These are phyloP conservation scores for Babjeviella inositovora DNA, from an alignment of 805 yeast genomes.

Conservation along the genomic window DNA sequence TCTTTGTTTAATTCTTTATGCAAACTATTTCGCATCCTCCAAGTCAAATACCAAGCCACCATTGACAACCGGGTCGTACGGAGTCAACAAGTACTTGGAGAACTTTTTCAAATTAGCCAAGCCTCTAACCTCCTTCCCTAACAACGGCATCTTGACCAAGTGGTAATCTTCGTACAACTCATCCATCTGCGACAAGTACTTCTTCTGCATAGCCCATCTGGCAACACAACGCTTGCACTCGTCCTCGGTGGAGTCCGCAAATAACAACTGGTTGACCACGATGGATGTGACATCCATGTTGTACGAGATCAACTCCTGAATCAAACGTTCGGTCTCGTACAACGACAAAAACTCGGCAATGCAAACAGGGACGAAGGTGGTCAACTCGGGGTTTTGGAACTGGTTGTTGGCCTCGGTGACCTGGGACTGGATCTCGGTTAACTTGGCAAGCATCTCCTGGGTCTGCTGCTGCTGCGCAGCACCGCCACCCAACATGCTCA, in stretches of 20 bases:
- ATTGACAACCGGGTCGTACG: constrained; percentile 58
- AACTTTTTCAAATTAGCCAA: constrained; percentile 70
- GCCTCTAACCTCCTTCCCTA: constrained; percentile 93
- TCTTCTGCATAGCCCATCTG: constrained; percentile 91
- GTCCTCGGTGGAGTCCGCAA: constrained; percentile 58
- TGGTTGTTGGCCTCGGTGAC: constrained; percentile 86
- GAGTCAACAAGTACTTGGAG: constrained; percentile 64
- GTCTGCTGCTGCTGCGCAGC: constrained; percentile 25
- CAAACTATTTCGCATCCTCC: too few relatives aligned
- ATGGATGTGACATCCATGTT: constrained; percentile 95
- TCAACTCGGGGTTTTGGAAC: constrained; percentile 89
- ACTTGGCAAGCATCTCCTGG: constrained; percentile 61
- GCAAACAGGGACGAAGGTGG: constrained; percentile 93
- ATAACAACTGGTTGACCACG: constrained; percentile 84
- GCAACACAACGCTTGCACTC: constrained; percentile 83
- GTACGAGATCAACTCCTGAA: constrained; percentile 88
- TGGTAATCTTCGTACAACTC: constrained; percentile 97
- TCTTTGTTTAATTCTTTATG: too few relatives aligned
- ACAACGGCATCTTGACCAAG: constrained; percentile 85
- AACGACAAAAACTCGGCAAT: constrained; percentile 92
- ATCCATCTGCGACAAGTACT: constrained; percentile 87
- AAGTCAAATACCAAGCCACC: constrained; percentile 33
- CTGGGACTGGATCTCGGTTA: constrained; percentile 64
- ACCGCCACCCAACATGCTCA: constrained; percentile 58
- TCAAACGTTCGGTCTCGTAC: constrained; percentile 95